Base-by-base conservation (phyloP, 192 early-diverging fungal species). In the Powellomyces hirtus region DNA sequence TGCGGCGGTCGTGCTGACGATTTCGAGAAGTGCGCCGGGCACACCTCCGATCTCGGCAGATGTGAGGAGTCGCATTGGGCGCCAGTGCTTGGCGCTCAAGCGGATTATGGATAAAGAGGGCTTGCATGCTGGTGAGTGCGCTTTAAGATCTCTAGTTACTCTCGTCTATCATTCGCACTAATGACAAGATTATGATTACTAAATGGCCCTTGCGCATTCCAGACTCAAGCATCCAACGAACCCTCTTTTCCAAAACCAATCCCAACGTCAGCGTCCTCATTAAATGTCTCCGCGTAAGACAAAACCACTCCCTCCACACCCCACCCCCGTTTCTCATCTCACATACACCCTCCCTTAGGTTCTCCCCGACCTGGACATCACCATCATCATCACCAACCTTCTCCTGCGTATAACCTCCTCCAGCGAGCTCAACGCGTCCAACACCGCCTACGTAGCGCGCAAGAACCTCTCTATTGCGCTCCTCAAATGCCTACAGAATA, bases 71-170 rank as follows among this genome's bases (percentile, higher is more conserved):
- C 58, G 62, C 5, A 62, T 79, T 26, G 67, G 65, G 1, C 66
- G 70, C 40, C 64, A 67, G 18, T 75, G 73, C 30, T 46, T 83
- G 27, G 82, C 79, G 55, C 45, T 84, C 24, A 84, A 81, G 61
- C 62, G 79, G 30, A 55, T 80, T 33, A 46, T 84, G 20, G 82
- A 84, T 35, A 84, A 81, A 42, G 82, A 81, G 49, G 73, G 74
- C 13, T 20, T 34, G n/a, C 57, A 66, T 49, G 52, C 26, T 26
- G 75, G 49, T 79, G 24, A 5, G 1, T 46, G 31, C 57, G n/a
- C n/a, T n/a, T n/a, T n/a, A n/a, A n/a, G n/a, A n/a, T n/a, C n/a
- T n/a, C n/a, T n/a, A n/a, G 10, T 42, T 18, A 42, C 18, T 42
- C n/a, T n/a, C n/a, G n/a, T n/a, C n/a, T n/a, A n/a, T n/a, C n/a